phyloP scores from a whole-genome alignment of 805 yeast species.

The Yarrowia porcina region DNA sequence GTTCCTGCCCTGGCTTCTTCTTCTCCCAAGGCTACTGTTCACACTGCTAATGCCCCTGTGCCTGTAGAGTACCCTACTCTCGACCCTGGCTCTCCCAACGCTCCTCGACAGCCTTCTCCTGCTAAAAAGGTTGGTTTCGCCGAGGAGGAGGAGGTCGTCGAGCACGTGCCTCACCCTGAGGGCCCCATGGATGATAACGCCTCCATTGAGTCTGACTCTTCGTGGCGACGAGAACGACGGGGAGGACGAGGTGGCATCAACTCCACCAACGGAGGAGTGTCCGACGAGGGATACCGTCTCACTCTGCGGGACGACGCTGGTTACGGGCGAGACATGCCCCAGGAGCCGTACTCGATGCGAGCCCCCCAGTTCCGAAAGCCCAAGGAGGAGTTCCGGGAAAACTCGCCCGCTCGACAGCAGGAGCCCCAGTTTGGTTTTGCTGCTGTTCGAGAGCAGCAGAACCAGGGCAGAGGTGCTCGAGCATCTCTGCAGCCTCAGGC shows the following conservation, averaged over 20 bases:
- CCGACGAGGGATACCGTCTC: conserved; percentile 20
- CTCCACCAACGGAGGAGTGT: conserved; percentile 13
- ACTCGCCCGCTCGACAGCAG: background rate
- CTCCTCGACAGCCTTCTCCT: conserved; percentile 17
- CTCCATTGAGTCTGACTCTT: conserved; percentile 32
- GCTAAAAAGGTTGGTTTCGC: conserved; percentile 20
- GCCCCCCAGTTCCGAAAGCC: conserved; percentile 18
- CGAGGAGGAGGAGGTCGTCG: conserved; percentile 19
- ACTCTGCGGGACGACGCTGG: conserved; percentile 21
- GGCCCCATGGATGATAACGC: conserved; percentile 28
- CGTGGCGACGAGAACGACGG: conserved; percentile 31
- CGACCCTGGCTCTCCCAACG: conserved; percentile 17
- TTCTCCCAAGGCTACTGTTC: background rate
- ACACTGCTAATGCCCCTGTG: background rate
- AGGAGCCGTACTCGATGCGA: conserved; percentile 23
- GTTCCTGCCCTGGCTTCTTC: background rate
- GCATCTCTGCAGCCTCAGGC: conserved; percentile 18
- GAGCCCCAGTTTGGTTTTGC: conserved; percentile 16
- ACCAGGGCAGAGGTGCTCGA: background rate
- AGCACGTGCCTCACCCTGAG: conserved; percentile 23
- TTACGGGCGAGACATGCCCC: conserved; percentile 18
- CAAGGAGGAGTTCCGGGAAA: background rate
- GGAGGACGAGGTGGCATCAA: conserved; percentile 1
- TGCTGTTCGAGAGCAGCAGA: conserved; percentile 12
- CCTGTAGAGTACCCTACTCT: conserved; percentile 11